Conservation (phyloP, 139 green algal species). For the Chlorella sp. region DNA sequence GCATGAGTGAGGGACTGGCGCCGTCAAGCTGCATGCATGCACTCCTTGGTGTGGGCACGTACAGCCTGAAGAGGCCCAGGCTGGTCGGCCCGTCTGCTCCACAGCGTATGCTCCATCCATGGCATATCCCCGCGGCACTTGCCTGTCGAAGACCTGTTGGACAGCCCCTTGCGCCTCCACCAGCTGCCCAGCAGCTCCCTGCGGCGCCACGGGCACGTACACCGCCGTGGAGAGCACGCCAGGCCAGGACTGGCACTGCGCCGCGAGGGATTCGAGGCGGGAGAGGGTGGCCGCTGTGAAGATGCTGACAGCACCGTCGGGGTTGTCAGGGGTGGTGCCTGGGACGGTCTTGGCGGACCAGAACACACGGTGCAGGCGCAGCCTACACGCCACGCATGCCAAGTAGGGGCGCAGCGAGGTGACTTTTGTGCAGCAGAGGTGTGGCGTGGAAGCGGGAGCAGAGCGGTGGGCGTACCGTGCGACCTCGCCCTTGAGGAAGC, state of each 20-base stretch:
- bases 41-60: background rate
- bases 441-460: too few species aligned
- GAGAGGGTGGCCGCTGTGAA: conserved; percentile 26
- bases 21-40: background rate
- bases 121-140: too few species aligned
- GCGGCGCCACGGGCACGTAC: conserved; percentile 28
- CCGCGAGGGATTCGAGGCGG: conserved; percentile 24
- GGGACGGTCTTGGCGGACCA: conserved; percentile 16
- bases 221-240: conserved; percentile 29
- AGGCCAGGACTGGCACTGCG: conserved; percentile 32
- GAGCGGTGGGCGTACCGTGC: too few species aligned
- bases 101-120: too few species aligned
- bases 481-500: too few species aligned
- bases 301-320: conserved; percentile 19
- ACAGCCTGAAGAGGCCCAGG: too few species aligned
- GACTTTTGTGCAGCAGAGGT: too few species aligned
- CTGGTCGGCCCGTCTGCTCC: too few species aligned
- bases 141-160: background rate
- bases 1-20: background rate
- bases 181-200: conserved; percentile 1
- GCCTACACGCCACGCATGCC: too few species aligned
- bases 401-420: too few species aligned
- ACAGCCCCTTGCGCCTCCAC: conserved; percentile 10
- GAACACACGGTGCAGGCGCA: conserved; percentile 26
- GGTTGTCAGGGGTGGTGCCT: background rate